These are phyloP conservation scores for Curvularia hawaiiensis DNA, from an alignment of 2,329 filamentous ascomycete genomes.

Conservation along the genomic window DNA sequence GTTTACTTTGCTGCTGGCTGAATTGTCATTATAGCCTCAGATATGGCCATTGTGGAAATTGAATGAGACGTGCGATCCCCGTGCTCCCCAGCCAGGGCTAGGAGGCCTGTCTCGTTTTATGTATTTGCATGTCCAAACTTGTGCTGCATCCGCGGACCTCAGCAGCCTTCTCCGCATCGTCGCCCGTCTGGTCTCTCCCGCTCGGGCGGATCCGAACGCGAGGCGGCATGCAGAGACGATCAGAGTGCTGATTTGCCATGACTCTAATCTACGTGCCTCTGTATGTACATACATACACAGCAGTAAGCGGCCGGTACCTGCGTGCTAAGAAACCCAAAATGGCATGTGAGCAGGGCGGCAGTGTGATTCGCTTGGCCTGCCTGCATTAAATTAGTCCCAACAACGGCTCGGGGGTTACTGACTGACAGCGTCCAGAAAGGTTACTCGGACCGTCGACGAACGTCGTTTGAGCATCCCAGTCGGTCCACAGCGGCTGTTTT, in stretches of 20 bases:
- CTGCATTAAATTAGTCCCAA: constrained; percentile 19
- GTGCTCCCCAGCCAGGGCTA: not conserved
- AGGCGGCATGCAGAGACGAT: constrained; percentile 1
- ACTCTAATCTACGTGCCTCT: too few species aligned
- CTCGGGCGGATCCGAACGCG: constrained; percentile 13
- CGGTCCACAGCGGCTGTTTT: not conserved
- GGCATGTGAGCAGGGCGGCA: constrained; percentile 16
- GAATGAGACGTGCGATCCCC: not conserved
- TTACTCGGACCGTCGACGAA: not conserved
- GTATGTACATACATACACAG: too few species aligned
- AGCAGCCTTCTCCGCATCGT: not conserved
- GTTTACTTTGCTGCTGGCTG: constrained; percentile 3
- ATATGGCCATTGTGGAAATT: not conserved
- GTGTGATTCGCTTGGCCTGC: constrained; percentile 18
- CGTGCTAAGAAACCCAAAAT: constrained; percentile 2
- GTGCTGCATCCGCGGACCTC: not conserved
- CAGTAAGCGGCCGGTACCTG: constrained; percentile 1
- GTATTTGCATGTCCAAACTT: not conserved
- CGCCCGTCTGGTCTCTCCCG: not conserved
- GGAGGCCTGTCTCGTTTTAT: not conserved
- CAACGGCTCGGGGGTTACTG: constrained; percentile 20
- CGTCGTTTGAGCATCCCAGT: not conserved
- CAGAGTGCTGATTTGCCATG: not conserved
- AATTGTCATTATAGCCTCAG: not conserved
- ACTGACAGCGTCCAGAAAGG: constrained; percentile 10